Percentiles rank a stretch among this genome's conserved stretches.
Conservation (phyloP, 495 filamentous ascomycete genomes). For the Symbiotaphrina buchneri region DNA sequence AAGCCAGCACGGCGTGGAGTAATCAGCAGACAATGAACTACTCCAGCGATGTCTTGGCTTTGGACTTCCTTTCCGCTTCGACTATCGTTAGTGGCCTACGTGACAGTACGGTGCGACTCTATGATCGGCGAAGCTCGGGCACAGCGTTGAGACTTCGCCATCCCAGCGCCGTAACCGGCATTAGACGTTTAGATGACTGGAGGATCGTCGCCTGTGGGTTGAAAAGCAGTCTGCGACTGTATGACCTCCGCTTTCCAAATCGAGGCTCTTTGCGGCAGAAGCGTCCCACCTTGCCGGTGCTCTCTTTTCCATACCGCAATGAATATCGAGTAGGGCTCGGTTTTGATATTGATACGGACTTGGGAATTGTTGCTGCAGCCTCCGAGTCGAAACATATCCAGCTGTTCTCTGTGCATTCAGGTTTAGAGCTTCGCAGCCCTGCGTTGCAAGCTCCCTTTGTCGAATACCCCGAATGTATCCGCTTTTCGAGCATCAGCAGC, state of each 20-base stretch:
- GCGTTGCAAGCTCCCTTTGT: too few relatives aligned
- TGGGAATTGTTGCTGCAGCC: constrained; percentile 12
- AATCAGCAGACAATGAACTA: neutral
- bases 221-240: too few relatives aligned
- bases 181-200: constrained; percentile 7
- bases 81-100: constrained; percentile 8
- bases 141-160: constrained; percentile 6
- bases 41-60: constrained; percentile 7
- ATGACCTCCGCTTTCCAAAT: constrained; percentile 9
- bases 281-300: neutral
- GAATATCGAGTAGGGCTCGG: constrained; percentile 6
- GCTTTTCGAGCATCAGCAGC: too few relatives aligned
- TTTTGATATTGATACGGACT: constrained; percentile 8
- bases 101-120: constrained; percentile 5
- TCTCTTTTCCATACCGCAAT: constrained; percentile 1
- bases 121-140: constrained; percentile 1
- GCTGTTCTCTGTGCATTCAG: too few relatives aligned
- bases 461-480: too few relatives aligned
- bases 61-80: constrained; percentile 9
- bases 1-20: neutral
- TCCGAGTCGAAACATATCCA: too few relatives aligned
- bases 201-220: constrained; percentile 9
- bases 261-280: neutral
- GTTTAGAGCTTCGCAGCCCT: too few relatives aligned
- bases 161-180: constrained; percentile 4